Conservation (phyloP, 129 eudicot genomes). For the Chrysanthemum makinoi region DNA sequence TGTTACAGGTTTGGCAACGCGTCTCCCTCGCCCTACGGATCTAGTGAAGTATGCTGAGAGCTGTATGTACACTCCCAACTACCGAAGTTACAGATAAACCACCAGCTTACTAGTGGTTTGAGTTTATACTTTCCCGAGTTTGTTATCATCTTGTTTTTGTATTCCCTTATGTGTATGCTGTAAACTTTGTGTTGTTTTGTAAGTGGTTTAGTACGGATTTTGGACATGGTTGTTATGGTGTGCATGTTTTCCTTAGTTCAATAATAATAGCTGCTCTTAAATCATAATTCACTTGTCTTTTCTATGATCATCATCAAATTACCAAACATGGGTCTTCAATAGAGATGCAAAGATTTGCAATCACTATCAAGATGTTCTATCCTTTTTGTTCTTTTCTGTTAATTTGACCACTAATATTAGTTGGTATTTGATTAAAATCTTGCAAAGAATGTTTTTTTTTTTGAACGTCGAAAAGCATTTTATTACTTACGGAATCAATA, state of each 20-base stretch:
- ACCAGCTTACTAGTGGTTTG: conserved; percentile 6
- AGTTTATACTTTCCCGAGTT: not conserved
- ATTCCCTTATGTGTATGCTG: conserved; percentile 22
- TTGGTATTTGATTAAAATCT: not conserved
- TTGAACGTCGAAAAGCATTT: too few relatives aligned
- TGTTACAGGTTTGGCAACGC: conserved; percentile 77
- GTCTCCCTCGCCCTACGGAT: conserved; percentile 73
- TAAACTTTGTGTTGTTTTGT: conserved; percentile 15
- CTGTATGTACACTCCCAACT: conserved; percentile 83
- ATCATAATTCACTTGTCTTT: not conserved
- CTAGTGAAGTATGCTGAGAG: conserved; percentile 79
- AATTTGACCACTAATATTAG: not conserved
- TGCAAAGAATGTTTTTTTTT: too few relatives aligned
- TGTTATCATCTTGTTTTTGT: not conserved
- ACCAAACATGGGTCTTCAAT: not conserved
- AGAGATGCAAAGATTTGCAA: not conserved
- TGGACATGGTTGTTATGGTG: conserved; percentile 2
- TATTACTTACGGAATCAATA: too few relatives aligned
- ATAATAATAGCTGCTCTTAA: not conserved
- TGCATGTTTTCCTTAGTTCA: conserved; percentile 12
- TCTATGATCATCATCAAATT: not conserved
- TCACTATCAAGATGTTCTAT: not conserved
- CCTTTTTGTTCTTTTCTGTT: not conserved
- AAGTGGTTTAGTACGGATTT: conserved; percentile 13
- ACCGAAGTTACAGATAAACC: conserved; percentile 59